Evolutionary conservation across 192 early-diverging fungal genomes (phyloP).

Genomic region (Mortierella hygrophila): DNA sequence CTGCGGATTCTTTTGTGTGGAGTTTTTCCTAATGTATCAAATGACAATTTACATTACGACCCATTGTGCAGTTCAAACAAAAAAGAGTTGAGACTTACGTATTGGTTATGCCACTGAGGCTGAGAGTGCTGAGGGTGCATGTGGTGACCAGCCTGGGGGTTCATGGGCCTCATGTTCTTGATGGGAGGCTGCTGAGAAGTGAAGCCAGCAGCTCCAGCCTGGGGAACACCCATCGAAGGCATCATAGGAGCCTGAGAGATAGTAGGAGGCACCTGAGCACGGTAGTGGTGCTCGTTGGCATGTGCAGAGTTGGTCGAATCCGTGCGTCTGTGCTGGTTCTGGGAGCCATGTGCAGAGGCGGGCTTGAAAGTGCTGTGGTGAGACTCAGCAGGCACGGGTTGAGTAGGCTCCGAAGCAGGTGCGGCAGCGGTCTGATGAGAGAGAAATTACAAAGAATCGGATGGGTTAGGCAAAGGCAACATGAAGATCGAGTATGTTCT

Average conservation of each 20-base stretch:
- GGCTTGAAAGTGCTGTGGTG: constrained; percentile 45
- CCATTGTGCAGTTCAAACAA: not conserved
- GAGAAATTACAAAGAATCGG: not conserved
- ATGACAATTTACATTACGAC: not conserved
- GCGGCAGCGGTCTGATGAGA: constrained; percentile 3
- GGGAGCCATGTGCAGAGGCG: constrained; percentile 40
- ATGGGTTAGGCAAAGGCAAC: not conserved
- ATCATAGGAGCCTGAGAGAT: constrained; percentile 42
- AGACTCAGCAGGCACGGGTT: constrained; percentile 13
- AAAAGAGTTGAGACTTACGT: constrained; percentile 19
- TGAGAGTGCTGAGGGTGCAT: constrained; percentile 45
- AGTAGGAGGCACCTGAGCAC: constrained; percentile 44
- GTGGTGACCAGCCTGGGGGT: constrained; percentile 28
- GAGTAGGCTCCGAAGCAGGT: constrained; percentile 18
- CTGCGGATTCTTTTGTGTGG: no score
- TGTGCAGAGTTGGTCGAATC: constrained; percentile 54
- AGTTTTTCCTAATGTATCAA: not conserved
- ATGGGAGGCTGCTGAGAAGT: constrained; percentile 34
- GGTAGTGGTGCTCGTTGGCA: constrained; percentile 55
- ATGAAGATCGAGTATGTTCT: not conserved
- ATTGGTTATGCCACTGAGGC: constrained; percentile 19
- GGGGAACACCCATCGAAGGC: constrained; percentile 51
- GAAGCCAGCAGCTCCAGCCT: constrained; percentile 42
- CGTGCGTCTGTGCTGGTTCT: constrained; percentile 44
- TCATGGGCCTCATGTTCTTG: constrained; percentile 46